Conservation (phyloP, 139 green algal genomes). For the Micractinium sp. region DNA sequence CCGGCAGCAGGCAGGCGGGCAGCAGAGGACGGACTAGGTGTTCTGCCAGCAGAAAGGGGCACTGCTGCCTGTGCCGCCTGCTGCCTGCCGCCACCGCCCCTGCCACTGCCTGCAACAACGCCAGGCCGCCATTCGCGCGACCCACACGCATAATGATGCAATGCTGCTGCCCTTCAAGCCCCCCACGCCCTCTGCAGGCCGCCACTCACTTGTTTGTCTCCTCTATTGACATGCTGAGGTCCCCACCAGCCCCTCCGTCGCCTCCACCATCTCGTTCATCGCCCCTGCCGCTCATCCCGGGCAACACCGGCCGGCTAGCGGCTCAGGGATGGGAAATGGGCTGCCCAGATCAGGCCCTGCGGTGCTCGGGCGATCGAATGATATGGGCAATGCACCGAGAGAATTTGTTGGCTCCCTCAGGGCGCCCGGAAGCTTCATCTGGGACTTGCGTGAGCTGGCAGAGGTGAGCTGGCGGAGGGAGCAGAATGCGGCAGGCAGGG, state of each 20-base stretch:
- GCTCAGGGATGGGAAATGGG: no score
- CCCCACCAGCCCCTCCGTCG: constrained; percentile 38
- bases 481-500: no score
- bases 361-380: no score
- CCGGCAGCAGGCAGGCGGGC: neutral
- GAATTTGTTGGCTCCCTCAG: no score
- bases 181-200: neutral
- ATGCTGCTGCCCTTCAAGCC: neutral
- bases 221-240: constrained; percentile 75
- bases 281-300: constrained; percentile 7
- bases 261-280: constrained; percentile 4
- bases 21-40: neutral
- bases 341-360: no score
- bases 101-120: neutral
- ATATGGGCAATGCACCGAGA: no score
- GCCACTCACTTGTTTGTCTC: constrained; percentile 81
- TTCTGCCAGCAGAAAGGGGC: neutral
- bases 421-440: no score
- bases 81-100: neutral
- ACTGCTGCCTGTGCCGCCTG: neutral
- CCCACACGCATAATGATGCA: neutral
- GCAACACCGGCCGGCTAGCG: no score
- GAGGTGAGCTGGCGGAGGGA: no score
- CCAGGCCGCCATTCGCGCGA: no score
- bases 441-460: no score